Percentiles rank a stretch among this genome's conserved stretches.
Conservation (phyloP, 179 eudicot species). For the Heliamphora pulchella region DNA sequence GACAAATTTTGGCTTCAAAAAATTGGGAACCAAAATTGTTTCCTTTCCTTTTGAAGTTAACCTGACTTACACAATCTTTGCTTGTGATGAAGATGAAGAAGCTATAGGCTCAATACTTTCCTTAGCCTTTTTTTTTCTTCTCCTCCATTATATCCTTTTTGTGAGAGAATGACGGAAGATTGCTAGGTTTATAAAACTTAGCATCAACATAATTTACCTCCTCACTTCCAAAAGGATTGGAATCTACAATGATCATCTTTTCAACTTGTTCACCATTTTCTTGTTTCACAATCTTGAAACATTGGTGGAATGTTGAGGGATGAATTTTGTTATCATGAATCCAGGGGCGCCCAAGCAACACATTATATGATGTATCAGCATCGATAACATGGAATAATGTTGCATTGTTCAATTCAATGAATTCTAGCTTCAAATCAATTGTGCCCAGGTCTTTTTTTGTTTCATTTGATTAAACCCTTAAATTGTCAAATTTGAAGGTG, state of each 20-base stretch:
- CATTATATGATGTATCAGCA: constrained; percentile 2
- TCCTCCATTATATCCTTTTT: neutral
- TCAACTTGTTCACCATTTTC: neutral
- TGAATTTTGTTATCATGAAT: neutral
- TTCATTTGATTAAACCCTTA: neutral
- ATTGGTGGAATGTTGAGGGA: neutral
- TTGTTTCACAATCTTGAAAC: neutral
- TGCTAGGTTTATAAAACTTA: neutral
- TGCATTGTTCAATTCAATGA: neutral
- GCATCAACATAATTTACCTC: neutral
- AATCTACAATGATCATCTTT: neutral
- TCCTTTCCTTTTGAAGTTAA: neutral
- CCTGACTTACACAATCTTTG: neutral
- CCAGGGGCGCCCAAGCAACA: neutral
- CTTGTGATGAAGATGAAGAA: neutral
- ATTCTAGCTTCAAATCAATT: neutral
- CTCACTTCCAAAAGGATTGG: neutral
- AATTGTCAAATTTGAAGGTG: neutral
- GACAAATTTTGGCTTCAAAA: neutral
- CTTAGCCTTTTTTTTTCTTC: neutral
- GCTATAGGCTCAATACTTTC: neutral
- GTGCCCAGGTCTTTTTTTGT: neutral
- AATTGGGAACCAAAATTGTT: too few relatives aligned
- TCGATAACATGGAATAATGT: neutral
- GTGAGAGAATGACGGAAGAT: neutral